A percentile compares a stretch with the other conserved stretches of the same genome.
Evolutionary conservation across 2,329 filamentous ascomycete genomes (phyloP).

Genomic region (Cladosporium sp.): DNA sequence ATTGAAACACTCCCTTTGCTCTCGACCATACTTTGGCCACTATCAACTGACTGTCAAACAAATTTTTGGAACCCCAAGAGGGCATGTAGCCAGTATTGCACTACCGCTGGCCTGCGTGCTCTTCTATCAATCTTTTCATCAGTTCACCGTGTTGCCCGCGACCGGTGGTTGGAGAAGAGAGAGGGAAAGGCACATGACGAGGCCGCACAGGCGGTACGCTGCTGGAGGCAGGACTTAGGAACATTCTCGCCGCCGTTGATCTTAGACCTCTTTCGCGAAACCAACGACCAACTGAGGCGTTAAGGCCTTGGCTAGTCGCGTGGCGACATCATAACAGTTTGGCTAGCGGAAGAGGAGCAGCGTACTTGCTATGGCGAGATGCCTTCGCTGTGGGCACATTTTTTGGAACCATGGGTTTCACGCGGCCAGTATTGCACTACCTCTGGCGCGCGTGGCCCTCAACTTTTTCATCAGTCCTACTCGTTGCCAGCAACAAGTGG

Average conservation of each 20-base stretch:
- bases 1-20: too few relatives aligned
- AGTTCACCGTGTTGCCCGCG: neutral
- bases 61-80: neutral
- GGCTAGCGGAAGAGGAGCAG: neutral
- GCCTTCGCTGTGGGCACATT: neutral
- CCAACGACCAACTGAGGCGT: neutral
- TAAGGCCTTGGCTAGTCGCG: neutral
- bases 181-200: neutral
- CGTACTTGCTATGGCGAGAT: neutral
- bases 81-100: neutral
- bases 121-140: conserved; percentile 1
- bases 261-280: neutral
- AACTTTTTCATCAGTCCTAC: neutral
- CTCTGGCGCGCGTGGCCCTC: neutral
- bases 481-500: neutral
- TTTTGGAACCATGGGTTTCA: neutral
- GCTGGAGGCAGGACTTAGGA: neutral
- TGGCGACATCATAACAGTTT: neutral
- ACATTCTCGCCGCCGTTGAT: neutral
- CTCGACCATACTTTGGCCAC: too few relatives aligned
- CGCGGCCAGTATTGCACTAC: neutral
- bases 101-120: neutral
- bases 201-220: neutral
- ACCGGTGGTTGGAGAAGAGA: neutral
- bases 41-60: too few relatives aligned